phyloP scores from a whole-genome alignment of 192 early-diverging fungal species.

The Endogone sp. region DNA sequence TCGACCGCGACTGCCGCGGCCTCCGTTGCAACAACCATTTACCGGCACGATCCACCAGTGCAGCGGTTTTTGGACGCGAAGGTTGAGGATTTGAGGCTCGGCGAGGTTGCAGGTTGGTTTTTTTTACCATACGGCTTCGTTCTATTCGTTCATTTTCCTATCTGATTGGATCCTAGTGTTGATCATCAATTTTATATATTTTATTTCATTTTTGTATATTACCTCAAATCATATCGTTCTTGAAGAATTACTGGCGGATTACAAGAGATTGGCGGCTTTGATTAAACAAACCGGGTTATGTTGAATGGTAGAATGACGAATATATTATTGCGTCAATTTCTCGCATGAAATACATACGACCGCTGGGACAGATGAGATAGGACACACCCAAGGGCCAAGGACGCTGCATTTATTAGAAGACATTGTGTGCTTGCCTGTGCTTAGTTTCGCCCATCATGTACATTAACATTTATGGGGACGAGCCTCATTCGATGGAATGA shows the following conservation, averaged over 20 bases:
- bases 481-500: too few relatives aligned
- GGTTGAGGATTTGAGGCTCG: neutral
- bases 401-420: too few relatives aligned
- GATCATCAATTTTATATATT: neutral
- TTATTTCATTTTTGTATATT: neutral
- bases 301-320: neutral
- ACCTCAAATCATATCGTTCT: neutral
- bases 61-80: neutral
- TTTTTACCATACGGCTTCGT: neutral
- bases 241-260: conserved; percentile 26
- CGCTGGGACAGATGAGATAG: too few relatives aligned
- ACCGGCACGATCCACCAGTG: neutral
- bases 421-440: too few relatives aligned
- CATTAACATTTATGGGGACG: too few relatives aligned
- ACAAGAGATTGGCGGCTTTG: conserved; percentile 31
- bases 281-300: conserved; percentile 18
- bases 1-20: neutral
- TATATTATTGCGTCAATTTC: too few relatives aligned
- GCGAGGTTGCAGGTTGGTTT: neutral
- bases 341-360: too few relatives aligned
- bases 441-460: too few relatives aligned
- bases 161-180: too few relatives aligned
- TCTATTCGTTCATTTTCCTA: too few relatives aligned
- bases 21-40: neutral
- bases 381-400: too few relatives aligned